Evolutionary conservation across 306 rosid genomes (phyloP), one percentile per base, ranked within the genome.

Genomic region (Vigna nakashimae): DNA sequence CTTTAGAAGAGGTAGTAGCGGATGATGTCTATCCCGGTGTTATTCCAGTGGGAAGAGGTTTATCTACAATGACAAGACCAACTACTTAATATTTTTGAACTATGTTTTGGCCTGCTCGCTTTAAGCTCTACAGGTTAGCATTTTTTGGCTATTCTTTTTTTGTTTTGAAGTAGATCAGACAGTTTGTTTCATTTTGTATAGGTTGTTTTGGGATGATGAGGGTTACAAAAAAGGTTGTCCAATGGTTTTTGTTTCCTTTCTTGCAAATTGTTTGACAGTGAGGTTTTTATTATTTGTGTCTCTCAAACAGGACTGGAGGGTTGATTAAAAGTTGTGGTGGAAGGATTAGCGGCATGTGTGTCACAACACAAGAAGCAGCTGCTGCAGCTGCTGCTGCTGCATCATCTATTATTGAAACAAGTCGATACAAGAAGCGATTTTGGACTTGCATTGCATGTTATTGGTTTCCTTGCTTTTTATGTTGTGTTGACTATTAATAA

Each of bases 1-100:
- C 90, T 20, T 51, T 87, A 59, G 98, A 88, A 85, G 97, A 82
- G 80, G 97, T 85, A 76, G 91, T 82, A 80, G 70, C 82, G 1
- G 90, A 64, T 50, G 96, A 85, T 71, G 91, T 87, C 72, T 87
- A 87, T 84, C 92, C 91, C 15, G 98, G 98, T 32, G 85, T 91
- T 71, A 66, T 88, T 74, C 98, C 98, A 0, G 64, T 85, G 75
- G 98, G 99, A 42, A 97, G 98, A 20, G 99, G 98, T 77, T 89
- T 92, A 86, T 92, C 99, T 28, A 92, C 99, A 32, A 91, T 95
- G 97, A 92, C 99, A 26, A 82, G 98, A 58, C 99, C 98, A 51
- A 95, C 98, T 42, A 88, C 98, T 82, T 95, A 84, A 92, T 66
- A 70, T 51, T 69, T 68, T 75, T 50, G 38, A 62, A 79, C 24